A percentile compares a stretch with the other conserved stretches of the same genome.
Evolutionary conservation across 73 alveolate species (phyloP).

Genomic region (Effrenium voratum): DNA sequence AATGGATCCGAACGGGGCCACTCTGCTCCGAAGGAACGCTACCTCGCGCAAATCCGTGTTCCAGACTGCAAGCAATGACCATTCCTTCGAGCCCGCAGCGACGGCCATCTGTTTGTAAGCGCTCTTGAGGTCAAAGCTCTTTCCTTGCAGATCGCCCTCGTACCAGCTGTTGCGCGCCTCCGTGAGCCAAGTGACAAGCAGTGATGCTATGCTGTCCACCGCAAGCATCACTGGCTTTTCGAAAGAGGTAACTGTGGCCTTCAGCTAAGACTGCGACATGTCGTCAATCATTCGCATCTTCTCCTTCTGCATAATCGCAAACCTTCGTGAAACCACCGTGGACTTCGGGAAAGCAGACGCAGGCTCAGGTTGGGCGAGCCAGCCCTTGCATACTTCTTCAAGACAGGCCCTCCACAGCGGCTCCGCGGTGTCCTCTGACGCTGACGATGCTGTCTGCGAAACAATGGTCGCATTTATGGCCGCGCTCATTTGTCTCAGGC

Average conservation of each 20-base stretch:
- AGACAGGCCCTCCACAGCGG: not conserved
- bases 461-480: not conserved
- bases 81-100: not conserved
- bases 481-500: not conserved
- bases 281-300: constrained; percentile 10
- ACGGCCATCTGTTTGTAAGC: constrained; percentile 10
- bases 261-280: not conserved
- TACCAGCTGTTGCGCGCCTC: not conserved
- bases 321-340: not conserved
- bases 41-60: not conserved
- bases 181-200: not conserved
- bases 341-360: not conserved
- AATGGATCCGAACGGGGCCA: not conserved
- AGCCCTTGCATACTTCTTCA: not conserved
- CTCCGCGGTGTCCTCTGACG: not conserved
- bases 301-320: not conserved
- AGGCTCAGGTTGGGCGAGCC: not conserved
- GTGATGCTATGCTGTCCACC: not conserved
- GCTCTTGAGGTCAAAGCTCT: constrained; percentile 23
- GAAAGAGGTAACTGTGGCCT: not conserved
- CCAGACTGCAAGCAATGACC: not conserved
- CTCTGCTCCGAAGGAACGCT: not conserved
- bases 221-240: not conserved
- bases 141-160: not conserved
- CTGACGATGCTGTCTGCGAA: not conserved